Evolutionary conservation across 2,329 filamentous ascomycete genomes (phyloP).

Genomic region (Stagonosporopsis cucurbitacearum): DNA sequence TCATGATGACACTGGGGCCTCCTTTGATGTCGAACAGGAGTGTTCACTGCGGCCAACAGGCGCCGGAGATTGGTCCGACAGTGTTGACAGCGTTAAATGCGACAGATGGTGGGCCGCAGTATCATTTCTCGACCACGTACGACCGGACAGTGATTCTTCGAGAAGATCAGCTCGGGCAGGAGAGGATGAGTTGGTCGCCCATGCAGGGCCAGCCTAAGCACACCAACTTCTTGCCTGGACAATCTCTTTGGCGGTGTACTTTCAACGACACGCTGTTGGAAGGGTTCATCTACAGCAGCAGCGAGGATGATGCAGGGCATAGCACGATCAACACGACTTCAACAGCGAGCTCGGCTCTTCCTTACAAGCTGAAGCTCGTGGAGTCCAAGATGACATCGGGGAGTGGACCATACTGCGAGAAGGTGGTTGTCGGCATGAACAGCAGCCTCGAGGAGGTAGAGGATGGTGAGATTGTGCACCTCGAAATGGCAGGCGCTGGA

Average conservation of each 20-base stretch:
- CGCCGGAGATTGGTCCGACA: constrained; percentile 21
- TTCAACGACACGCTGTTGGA: constrained; percentile 39
- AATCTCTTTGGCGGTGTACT: constrained; percentile 34
- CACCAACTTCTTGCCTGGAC: constrained; percentile 19
- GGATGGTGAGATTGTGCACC: background rate
- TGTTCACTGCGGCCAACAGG: constrained; percentile 28
- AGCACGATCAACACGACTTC: background rate
- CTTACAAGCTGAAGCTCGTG: constrained; percentile 33
- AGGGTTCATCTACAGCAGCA: constrained; percentile 29
- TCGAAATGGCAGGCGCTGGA: background rate
- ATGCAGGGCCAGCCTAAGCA: constrained; percentile 1
- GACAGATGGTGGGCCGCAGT: constrained; percentile 15
- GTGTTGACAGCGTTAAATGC: constrained; percentile 8
- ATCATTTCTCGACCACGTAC: constrained; percentile 34
- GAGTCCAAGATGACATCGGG: constrained; percentile 28
- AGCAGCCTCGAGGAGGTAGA: background rate
- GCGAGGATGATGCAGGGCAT: background rate
- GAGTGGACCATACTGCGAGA: constrained; percentile 32
- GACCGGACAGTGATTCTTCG: constrained; percentile 31
- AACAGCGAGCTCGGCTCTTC: constrained; percentile 14
- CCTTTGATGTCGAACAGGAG: constrained; percentile 10
- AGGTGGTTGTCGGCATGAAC: constrained; percentile 5
- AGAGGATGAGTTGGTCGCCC: background rate
- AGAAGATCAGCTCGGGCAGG: constrained; percentile 21
- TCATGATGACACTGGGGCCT: constrained; percentile 25